Conservation (phyloP, 148 eudicot genomes). For the Rhododendron ovatum region DNA sequence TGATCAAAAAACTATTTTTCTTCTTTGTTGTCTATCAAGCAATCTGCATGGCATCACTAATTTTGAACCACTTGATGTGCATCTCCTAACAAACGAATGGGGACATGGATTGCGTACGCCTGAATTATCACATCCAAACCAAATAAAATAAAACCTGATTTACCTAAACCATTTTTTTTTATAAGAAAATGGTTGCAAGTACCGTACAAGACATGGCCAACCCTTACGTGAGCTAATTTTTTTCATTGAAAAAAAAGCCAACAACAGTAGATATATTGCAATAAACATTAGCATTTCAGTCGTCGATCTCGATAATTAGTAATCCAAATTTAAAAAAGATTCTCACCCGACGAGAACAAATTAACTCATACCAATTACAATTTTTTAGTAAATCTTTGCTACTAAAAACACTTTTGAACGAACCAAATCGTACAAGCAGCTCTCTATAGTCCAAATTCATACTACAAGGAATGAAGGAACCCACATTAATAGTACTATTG, state of each 20-base stretch:
- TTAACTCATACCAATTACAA: too few species aligned
- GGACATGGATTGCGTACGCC: neutral
- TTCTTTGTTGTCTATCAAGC: neutral
- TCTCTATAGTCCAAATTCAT: too few species aligned
- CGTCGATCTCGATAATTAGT: too few species aligned
- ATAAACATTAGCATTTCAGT: too few species aligned
- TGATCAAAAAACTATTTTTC: too few species aligned
- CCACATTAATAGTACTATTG: neutral
- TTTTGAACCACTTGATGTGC: neutral
- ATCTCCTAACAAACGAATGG: neutral
- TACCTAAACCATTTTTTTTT: neutral
- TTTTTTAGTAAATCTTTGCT: too few species aligned
- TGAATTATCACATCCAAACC: neutral
- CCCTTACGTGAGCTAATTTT: neutral
- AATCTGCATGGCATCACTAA: neutral
- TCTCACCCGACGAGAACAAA: too few species aligned
- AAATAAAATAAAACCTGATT: neutral
- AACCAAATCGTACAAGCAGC: too few species aligned
- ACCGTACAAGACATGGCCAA: neutral
- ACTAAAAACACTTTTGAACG: too few species aligned
- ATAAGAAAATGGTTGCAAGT: neutral
- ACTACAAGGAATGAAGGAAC: neutral
- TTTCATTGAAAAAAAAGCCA: too few species aligned
- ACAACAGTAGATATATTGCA: too few species aligned
- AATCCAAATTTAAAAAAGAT: too few species aligned